A percentile compares a stretch with the other conserved stretches of the same genome.
These are phyloP conservation scores for Oryza brachyantha DNA, from an alignment of 176 grass and related monocot genomes.

Conservation along the genomic window DNA sequence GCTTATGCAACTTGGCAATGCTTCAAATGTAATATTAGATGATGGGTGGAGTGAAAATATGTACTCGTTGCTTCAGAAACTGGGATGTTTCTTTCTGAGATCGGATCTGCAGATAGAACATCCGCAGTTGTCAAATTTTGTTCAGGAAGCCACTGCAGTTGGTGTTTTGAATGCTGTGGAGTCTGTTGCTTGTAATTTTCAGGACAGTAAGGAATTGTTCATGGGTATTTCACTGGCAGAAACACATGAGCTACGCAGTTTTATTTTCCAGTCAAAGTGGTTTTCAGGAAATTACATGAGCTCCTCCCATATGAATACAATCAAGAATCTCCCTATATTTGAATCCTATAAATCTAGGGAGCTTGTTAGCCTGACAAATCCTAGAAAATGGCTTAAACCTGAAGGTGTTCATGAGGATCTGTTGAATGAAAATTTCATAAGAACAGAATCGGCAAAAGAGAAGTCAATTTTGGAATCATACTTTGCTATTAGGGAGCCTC, in stretches of 20 bases:
- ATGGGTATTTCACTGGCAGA: constrained; percentile 62
- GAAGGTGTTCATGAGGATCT: constrained; percentile 84
- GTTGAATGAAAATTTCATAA: constrained; percentile 82
- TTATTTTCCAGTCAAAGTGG: constrained; percentile 98
- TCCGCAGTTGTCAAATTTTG: constrained; percentile 67
- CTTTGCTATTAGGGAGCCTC: constrained; percentile 73
- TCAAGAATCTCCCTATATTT: constrained; percentile 86
- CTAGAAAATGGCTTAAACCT: constrained; percentile 92
- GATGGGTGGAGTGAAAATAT: constrained; percentile 98
- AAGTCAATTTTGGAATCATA: constrained; percentile 75
- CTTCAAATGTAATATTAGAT: constrained; percentile 91
- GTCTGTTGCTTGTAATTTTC: constrained; percentile 55
- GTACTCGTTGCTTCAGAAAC: constrained; percentile 79
- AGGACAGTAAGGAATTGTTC: constrained; percentile 62
- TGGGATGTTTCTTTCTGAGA: constrained; percentile 79
- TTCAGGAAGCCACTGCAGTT: constrained; percentile 79
- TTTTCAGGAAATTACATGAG: constrained; percentile 76
- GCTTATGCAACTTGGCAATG: constrained; percentile 70
- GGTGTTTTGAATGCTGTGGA: constrained; percentile 87
- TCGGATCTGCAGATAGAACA: constrained; percentile 82
- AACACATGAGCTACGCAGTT: constrained; percentile 84
- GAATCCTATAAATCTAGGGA: constrained; percentile 92
- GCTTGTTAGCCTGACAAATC: constrained; percentile 60
- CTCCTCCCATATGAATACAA: constrained; percentile 59
- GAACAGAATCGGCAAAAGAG: constrained; percentile 80